Percentiles rank a stretch among this genome's conserved stretches.
phyloP scores from a whole-genome alignment of 805 yeast genomes.

The Barnettozyma vustinii region DNA sequence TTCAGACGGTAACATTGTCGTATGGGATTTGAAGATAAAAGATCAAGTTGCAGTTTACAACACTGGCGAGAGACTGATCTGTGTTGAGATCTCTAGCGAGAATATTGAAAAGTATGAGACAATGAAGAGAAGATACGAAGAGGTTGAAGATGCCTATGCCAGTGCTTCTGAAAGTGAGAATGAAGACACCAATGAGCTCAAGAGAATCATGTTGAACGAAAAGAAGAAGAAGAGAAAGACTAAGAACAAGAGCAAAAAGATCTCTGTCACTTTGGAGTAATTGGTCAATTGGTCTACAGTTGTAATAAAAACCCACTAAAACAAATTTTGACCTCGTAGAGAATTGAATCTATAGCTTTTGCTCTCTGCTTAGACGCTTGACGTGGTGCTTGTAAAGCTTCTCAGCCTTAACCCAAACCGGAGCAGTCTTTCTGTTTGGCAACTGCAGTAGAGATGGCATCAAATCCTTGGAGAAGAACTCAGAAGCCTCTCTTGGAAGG shows the following conservation, averaged over 20 bases:
- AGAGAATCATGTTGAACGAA: slow-evolving; percentile 42
- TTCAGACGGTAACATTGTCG: slow-evolving; percentile 89
- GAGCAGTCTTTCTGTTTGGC: slow-evolving; percentile 74
- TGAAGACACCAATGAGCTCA: slow-evolving; percentile 67
- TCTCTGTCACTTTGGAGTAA: slow-evolving; percentile 54
- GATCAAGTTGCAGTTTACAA: slow-evolving; percentile 90
- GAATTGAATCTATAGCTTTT: slow-evolving; percentile 31
- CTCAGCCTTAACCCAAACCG: slow-evolving; percentile 91
- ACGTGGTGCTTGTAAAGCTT: slow-evolving; percentile 80
- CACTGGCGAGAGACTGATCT: slow-evolving; percentile 86
- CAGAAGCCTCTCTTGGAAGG: slow-evolving; percentile 96
- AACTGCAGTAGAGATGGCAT: slow-evolving; percentile 84
- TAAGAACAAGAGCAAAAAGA: slow-evolving; percentile 38
- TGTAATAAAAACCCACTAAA: no score
- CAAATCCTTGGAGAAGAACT: slow-evolving; percentile 80
- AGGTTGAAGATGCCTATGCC: slow-evolving; percentile 30
- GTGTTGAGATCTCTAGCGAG: slow-evolving; percentile 75
- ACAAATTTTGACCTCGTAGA: not conserved
- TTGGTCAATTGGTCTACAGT: slow-evolving; percentile 8
- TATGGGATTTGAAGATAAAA: slow-evolving; percentile 67
- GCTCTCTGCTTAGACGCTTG: slow-evolving; percentile 52
- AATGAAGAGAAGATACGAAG: slow-evolving; percentile 53
- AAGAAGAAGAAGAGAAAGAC: slow-evolving; percentile 32
- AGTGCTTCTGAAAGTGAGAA: slow-evolving; percentile 66
- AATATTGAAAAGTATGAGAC: slow-evolving; percentile 65